A percentile compares a stretch with the other conserved stretches of the same genome.
Conservation (phyloP, 176 grass and related monocot genomes). For the Thinopyrum elongatum region DNA sequence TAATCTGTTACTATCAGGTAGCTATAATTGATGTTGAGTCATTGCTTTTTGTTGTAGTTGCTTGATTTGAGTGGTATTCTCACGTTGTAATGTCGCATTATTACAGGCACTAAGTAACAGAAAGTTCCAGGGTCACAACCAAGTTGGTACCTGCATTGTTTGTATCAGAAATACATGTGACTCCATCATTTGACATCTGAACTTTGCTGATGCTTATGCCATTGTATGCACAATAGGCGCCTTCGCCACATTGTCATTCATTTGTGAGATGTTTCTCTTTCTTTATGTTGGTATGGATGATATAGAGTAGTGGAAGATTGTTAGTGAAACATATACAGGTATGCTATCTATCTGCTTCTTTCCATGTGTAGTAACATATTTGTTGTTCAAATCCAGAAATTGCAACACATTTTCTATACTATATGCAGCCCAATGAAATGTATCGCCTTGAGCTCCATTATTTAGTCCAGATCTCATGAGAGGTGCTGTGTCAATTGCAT, state of each 20-base stretch:
- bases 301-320: conserved; percentile 92
- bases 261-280: conserved; percentile 88
- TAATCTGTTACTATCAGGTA: no score
- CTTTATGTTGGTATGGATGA: conserved; percentile 97
- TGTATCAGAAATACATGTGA: neutral
- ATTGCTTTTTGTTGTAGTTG: no score
- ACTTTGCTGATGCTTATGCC: neutral
- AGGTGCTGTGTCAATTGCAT: no score
- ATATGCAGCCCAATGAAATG: no score
- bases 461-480: no score
- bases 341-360: neutral
- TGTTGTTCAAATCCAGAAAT: neutral
- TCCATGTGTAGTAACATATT: neutral
- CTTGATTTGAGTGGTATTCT: no score
- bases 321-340: conserved; percentile 45
- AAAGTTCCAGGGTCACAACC: no score
- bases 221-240: conserved; percentile 47
- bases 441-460: no score
- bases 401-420: no score
- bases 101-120: no score
- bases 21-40: no score
- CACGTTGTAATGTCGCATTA: conserved; percentile 84
- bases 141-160: no score
- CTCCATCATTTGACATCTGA: conserved; percentile 9
- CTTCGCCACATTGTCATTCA: conserved; percentile 91